Evolutionary conservation across 73 alveolate genomes (phyloP), one percentile per base, ranked within the genome.

Genomic region (Blepharisma stoltei): DNA sequence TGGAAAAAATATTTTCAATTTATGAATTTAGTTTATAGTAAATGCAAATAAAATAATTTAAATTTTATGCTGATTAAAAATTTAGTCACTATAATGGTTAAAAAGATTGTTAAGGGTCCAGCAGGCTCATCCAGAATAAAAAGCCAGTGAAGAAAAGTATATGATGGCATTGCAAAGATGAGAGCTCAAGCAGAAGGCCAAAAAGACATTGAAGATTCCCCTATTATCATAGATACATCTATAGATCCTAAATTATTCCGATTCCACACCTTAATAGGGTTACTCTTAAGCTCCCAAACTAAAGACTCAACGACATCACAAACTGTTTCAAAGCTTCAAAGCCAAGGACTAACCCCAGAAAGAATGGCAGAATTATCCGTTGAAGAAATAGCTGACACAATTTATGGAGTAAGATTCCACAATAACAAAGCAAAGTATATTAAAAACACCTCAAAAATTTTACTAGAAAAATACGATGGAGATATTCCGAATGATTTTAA

Each of bases 261-360:
- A 65, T 95, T 78, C 78, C 92, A 94, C 53, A 93, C 94, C 7
- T 71, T 95, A 27, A 93, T 95, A 20, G 93, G 96, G 9, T 55
- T 95, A 71, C 92, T 95, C 90, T 88, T 95, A n/a, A 81, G 95
- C 18, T 77, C 97, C 25, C 90, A 94, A 78, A 94, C 99, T 25
- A 91, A 88, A 88, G 99, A 92, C 84, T 85, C 86, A 55, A 89
- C 83, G 43, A 95, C 99, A 43, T 84, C 83, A 52, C 68, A 67
- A 73, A 86, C 97, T 11, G 88, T 94, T 81, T 71, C 78, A 43
- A 81, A 55, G n/a, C 87, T 95, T 70, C 69, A 89, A 25, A 81
- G 81, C 6, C 83, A 92, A 54, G 97, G 97, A 41, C 89, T 93
- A 27, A 89, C 92, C 18, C 81, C 93, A 4, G 94, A 92, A 37